Conservation (phyloP, 2,329 filamentous ascomycete genomes). For the Sclerotinia spermophila region DNA sequence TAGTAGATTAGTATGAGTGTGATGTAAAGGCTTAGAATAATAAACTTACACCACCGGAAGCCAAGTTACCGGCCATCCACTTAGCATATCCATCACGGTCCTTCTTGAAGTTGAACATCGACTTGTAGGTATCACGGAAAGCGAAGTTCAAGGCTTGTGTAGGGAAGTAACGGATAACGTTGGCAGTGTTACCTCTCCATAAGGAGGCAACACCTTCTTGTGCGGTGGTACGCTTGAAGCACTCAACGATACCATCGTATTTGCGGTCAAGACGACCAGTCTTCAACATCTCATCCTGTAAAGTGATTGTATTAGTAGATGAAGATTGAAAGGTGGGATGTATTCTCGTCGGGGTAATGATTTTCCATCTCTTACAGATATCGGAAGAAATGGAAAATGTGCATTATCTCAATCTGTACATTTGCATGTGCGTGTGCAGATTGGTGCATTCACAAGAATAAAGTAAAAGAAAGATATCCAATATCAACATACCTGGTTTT, state of each 20-base stretch:
- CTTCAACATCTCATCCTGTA: slow-evolving; percentile 99
- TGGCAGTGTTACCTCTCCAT: slow-evolving; percentile 99
- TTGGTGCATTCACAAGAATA: slow-evolving; percentile 22
- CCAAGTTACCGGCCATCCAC: slow-evolving; percentile 99
- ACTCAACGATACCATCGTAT: slow-evolving; percentile 90
- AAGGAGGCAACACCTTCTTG: slow-evolving; percentile 92
- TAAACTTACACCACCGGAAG: slow-evolving; percentile 92
- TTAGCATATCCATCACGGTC: slow-evolving; percentile 95
- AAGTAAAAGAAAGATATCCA: slow-evolving; percentile 1
- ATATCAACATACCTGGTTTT: slow-evolving; percentile 85
- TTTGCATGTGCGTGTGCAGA: slow-evolving; percentile 22
- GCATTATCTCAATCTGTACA: not conserved
- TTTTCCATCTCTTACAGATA: not conserved
- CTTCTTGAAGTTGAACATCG: slow-evolving; percentile 99
- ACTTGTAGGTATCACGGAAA: slow-evolving; percentile 99
- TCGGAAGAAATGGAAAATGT: slow-evolving; percentile 6
- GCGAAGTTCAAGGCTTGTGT: slow-evolving; percentile 99
- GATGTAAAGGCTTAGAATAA: not conserved
- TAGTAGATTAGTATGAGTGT: slow-evolving; percentile 19
- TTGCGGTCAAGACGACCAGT: slow-evolving; percentile 95
- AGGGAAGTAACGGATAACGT: slow-evolving; percentile 99
- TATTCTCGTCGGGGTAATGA: not conserved
- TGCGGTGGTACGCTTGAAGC: slow-evolving; percentile 87
- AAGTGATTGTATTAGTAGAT: slow-evolving; percentile 23
- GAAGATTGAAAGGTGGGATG: not conserved